Evolutionary conservation across 73 alveolate species (phyloP), one percentile per base, ranked within the genome.

Genomic region (Paramecium biaurelia): DNA sequence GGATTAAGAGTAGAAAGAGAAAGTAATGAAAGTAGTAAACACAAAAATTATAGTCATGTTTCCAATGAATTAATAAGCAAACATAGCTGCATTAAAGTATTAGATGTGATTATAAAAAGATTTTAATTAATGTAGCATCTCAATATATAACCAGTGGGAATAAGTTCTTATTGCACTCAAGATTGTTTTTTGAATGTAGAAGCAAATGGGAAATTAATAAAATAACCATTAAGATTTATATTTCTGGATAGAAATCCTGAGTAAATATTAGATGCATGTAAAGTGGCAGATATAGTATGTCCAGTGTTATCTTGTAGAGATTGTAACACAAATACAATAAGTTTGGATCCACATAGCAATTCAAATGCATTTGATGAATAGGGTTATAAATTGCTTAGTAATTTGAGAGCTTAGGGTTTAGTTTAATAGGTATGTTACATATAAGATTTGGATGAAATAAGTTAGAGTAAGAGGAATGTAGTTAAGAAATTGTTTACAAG

Each of bases 291-390:
- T 92, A 76, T 96, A 10, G 74, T 98, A 23, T 57, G 97, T 56
- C 96, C 96, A 47, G 98, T 97, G 24, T 89, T 98, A 45, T 95
- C 99, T 20, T 97, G 99, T 86, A 92, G 90, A 74, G 97, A 96
- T 76, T 93, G 97, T 20, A 96, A 97, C 26, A 85, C 94, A 4
- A 94, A 94, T 57, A 95, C 96, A 76, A 88, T 98, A 93, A 96
- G 95, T 86, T 58, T 95, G 24, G 99, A 98, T 92, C 99, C 99
- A 24, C 97, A 95, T 90, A 95, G 95, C 67, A 89, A 92, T 76
- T 93, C 98, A 20, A 92, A 95, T 88, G 98, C 99, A 57, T 97
- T 98, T 85, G 99, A 98, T 96, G 97, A 97, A 76, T 76, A 89
- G 49, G 99, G 99, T 26, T 98, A 97, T 92, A 95, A 95, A 85